phyloP scores from a whole-genome alignment of 1,139 yeast genomes.

The Yamadazyma dushanensis region DNA sequence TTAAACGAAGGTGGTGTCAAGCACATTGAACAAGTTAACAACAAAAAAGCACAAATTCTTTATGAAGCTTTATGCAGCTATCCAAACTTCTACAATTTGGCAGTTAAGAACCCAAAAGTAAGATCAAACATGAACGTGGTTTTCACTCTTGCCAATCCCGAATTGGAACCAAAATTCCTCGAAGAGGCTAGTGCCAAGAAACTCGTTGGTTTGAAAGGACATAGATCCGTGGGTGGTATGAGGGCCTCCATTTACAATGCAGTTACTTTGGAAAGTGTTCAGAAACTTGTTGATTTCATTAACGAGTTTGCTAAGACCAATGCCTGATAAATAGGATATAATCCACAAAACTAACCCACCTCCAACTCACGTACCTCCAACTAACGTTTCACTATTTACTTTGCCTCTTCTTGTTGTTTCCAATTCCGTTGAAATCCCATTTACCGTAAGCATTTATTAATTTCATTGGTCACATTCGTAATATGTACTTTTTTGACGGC shows the following conservation, averaged over 20 bases:
- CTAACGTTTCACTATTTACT: no score
- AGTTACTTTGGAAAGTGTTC: slow-evolving; percentile 63
- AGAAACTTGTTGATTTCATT: slow-evolving; percentile 59
- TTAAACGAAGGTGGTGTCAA: slow-evolving; percentile 57
- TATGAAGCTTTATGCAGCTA: slow-evolving; percentile 66
- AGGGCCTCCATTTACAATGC: slow-evolving; percentile 94
- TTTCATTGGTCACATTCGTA: no score
- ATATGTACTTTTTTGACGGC: no score
- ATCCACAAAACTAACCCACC: not conserved
- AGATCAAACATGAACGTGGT: slow-evolving; percentile 94
- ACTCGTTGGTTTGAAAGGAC: slow-evolving; percentile 86
- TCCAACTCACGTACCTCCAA: no score
- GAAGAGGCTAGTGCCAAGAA: slow-evolving; percentile 49
- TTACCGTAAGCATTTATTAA: no score
- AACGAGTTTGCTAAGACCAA: slow-evolving; percentile 56
- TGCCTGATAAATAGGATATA: not conserved
- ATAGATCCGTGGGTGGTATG: slow-evolving; percentile 95
- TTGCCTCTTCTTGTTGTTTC: no score
- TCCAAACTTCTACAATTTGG: slow-evolving; percentile 63
- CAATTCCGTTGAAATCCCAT: no score
- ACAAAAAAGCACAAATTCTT: slow-evolving; percentile 57
- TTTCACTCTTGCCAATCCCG: slow-evolving; percentile 67
- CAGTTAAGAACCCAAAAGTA: slow-evolving; percentile 55
- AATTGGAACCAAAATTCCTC: slow-evolving; percentile 66
- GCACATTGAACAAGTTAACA: slow-evolving; percentile 57